phyloP scores from a whole-genome alignment of 108 stramenopile species.

The Skeletonema grethae region DNA sequence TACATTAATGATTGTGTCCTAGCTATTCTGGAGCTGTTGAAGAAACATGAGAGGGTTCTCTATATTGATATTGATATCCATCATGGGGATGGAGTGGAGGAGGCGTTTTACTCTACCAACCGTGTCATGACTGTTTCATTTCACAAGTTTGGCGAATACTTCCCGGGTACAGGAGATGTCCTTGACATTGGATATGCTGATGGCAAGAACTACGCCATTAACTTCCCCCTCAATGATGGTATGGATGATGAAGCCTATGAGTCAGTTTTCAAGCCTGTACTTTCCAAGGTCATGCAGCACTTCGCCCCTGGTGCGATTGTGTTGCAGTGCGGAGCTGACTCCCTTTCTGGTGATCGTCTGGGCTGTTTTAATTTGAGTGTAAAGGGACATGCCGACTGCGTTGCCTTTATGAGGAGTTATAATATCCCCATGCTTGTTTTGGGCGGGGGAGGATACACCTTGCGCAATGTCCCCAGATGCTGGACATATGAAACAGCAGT shows the following conservation, averaged over 20 bases:
- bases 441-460: constrained; percentile 99
- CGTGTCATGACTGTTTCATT: constrained; percentile 98
- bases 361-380: constrained; percentile 98
- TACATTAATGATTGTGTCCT: constrained; percentile 99
- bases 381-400: constrained; percentile 96
- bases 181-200: constrained; percentile 85
- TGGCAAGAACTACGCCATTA: constrained; percentile 98
- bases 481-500: constrained; percentile 99
- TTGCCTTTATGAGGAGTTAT: constrained; percentile 91
- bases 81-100: constrained; percentile 98
- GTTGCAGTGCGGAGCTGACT: constrained; percentile 98
- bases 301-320: constrained; percentile 97
- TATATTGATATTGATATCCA: constrained; percentile 99
- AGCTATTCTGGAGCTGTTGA: constrained; percentile 97
- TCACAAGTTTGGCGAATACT: constrained; percentile 99
- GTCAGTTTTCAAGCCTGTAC: constrained; percentile 92
- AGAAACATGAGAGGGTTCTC: constrained; percentile 98
- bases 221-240: constrained; percentile 96
- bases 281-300: constrained; percentile 95
- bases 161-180: constrained; percentile 93
- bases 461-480: constrained; percentile 98
- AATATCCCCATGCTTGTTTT: constrained; percentile 94
- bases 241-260: constrained; percentile 91
- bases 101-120: constrained; percentile 98
- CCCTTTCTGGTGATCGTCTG: constrained; percentile 95